Base-by-base conservation (phyloP, 1,139 yeast genomes). In the Saccharomyces hybrid region DNA sequence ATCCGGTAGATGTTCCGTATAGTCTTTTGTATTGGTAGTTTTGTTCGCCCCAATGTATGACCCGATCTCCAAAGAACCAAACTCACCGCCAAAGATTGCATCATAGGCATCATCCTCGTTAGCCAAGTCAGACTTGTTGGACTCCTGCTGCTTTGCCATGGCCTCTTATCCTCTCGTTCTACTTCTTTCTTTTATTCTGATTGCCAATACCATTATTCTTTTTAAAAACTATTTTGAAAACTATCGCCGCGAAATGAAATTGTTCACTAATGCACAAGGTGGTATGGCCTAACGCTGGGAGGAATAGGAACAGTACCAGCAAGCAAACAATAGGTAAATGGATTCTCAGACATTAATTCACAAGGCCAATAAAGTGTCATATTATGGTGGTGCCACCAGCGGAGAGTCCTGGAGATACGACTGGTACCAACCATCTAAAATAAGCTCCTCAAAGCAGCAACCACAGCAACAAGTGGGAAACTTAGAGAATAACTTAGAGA, bases 1-100 rank as follows among this genome's bases (percentile, higher is more conserved):
- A 68, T 91, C 93, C 4, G 83, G 96, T 1, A 95, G 93, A 69
- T 91, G 98, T 56, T 78, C 69, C 54, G 82, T 75, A 16, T 38
- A 38, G 24, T 19, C 44, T 12, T 38, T 38, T 9, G 44, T 16
- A 19, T 19, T 38, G 47, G 63, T 67, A 3, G 65, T 69, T 21
- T 64, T 67, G 7, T 59, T 62, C n/a, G 57, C 63, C 14, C 66
- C 66, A 44, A 69, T 67, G 49, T 69, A 61, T 27, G 60, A 64
- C 34, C 69, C 67, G 28, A 73, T 67, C 51, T 73, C 74, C 52
- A 73, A 57, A 0, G 73, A 63, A 2, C 75, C 75, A 57, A 71
- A 63, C 31, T 67, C 69, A 2, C 73, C 74, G n/a, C 65, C 64
- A 55, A 74, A 66, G 26, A 71, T 61, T 16, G 75, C 73, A 47